Percentiles rank a stretch among this genome's conserved stretches.
Evolutionary conservation across 202 grass and related monocot species (phyloP).

Genomic region (Zizania palustris): DNA sequence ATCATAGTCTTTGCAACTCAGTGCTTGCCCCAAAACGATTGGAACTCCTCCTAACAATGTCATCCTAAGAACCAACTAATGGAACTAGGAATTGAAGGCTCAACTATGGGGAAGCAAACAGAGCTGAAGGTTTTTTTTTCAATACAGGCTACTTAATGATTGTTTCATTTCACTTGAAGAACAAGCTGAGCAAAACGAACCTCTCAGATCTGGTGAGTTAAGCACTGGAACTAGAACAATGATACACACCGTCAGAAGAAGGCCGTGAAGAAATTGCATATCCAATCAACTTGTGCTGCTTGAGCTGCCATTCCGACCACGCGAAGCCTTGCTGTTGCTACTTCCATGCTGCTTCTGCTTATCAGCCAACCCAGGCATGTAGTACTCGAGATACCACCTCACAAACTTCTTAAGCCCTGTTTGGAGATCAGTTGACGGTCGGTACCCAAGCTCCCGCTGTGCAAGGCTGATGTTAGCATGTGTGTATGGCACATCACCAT

Average conservation of each 20-base stretch:
- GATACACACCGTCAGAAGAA: conserved; percentile 61
- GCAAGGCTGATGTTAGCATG: conserved; percentile 89
- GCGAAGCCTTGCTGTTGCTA: conserved; percentile 48
- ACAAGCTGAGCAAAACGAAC: conserved; percentile 57
- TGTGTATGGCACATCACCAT: conserved; percentile 82
- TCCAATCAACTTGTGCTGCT: conserved; percentile 58
- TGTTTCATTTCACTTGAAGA: conserved; percentile 40
- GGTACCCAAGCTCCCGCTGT: conserved; percentile 72
- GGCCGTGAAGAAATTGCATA: conserved; percentile 39
- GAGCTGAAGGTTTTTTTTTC: conserved; percentile 33
- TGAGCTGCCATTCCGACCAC: conserved; percentile 49
- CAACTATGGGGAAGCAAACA: conserved; percentile 52
- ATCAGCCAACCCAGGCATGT: conserved; percentile 52
- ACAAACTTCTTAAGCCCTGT: conserved; percentile 85
- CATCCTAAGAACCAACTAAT: conserved; percentile 50
- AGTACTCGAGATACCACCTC: conserved; percentile 83
- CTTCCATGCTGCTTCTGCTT: conserved; percentile 52
- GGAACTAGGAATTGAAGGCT: conserved; percentile 35
- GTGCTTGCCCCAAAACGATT: conserved; percentile 35
- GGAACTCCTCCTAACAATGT: conserved; percentile 38
- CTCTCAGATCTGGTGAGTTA: conserved; percentile 56
- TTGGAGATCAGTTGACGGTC: conserved; percentile 76
- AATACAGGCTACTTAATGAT: conserved; percentile 48
- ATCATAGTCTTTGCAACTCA: conserved; percentile 52
- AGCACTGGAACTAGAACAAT: conserved; percentile 54